These are phyloP conservation scores for Colletotrichum sansevieriae DNA, from an alignment of 2,329 filamentous ascomycete species.

Conservation along the genomic window DNA sequence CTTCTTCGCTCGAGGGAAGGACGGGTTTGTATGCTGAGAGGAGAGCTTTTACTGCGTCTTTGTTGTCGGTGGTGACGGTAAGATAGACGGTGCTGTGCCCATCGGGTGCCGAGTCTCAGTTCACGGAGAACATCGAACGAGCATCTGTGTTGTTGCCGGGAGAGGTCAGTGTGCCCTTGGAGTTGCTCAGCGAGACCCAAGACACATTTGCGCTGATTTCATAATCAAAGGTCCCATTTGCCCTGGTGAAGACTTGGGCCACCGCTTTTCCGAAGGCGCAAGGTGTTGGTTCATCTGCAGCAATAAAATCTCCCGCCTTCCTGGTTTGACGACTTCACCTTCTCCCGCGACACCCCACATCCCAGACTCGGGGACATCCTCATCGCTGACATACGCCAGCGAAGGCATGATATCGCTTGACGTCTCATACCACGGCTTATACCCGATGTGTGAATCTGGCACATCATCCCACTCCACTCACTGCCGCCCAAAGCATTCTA, in stretches of 20 bases:
- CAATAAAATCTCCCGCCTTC: neutral
- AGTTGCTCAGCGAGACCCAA: neutral
- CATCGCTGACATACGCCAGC: constrained; percentile 44
- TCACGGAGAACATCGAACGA: neutral
- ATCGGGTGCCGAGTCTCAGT: neutral
- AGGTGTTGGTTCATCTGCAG: constrained; percentile 5
- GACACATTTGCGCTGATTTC: neutral
- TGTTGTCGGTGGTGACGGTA: neutral
- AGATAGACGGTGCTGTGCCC: neutral
- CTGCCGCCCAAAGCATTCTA: constrained; percentile 58
- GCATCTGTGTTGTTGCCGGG: neutral
- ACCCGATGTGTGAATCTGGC: constrained; percentile 62
- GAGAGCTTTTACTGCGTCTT: neutral
- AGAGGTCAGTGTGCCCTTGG: neutral
- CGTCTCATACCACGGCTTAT: constrained; percentile 64
- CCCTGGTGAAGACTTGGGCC: neutral
- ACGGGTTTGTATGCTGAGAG: neutral
- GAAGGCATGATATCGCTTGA: constrained; percentile 63
- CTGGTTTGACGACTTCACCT: constrained; percentile 19
- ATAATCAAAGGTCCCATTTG: neutral
- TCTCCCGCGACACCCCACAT: neutral
- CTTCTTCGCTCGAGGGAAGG: accelerated
- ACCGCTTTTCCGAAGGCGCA: constrained; percentile 2
- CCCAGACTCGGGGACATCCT: neutral
- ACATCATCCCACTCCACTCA: constrained; percentile 59